phyloP scores from a whole-genome alignment of 140 eudicot genomes.

The Bidens hawaiensis region DNA sequence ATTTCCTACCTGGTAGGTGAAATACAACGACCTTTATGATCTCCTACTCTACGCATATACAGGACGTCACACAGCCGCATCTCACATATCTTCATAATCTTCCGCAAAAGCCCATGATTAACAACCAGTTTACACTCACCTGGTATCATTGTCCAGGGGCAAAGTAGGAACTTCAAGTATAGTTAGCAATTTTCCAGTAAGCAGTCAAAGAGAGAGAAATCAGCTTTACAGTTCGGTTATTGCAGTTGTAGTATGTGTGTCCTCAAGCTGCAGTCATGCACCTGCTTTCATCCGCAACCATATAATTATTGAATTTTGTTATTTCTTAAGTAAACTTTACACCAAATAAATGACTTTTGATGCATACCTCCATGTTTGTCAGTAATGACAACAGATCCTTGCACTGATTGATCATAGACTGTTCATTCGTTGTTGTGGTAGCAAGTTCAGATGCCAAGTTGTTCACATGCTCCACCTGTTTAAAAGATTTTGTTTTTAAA shows the following conservation, averaged over 20 bases:
- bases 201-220: constrained; percentile 33
- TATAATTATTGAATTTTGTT: no score
- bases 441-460: constrained; percentile 66
- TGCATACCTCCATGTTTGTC: constrained; percentile 58
- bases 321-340: no score
- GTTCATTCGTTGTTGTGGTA: constrained; percentile 44
- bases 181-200: constrained; percentile 39
- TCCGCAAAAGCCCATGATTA: constrained; percentile 16
- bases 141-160: constrained; percentile 10
- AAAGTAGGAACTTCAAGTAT: constrained; percentile 28
- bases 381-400: constrained; percentile 55
- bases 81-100: constrained; percentile 12
- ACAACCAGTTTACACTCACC: constrained; percentile 13
- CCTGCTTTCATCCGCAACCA: constrained; percentile 35
- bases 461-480: constrained; percentile 65
- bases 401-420: constrained; percentile 47
- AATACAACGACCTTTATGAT: constrained; percentile 14
- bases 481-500: neutral
- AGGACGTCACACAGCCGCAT: constrained; percentile 18
- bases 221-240: constrained; percentile 28
- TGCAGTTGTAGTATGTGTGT: constrained; percentile 49
- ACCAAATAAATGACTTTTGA: neutral
- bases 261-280: constrained; percentile 68
- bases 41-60: constrained; percentile 24
- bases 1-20: constrained; percentile 19